A percentile compares a stretch with the other conserved stretches of the same genome.
Evolutionary conservation across 2,329 filamentous ascomycete genomes (phyloP).

Genomic region (Apiospora saccharicola): DNA sequence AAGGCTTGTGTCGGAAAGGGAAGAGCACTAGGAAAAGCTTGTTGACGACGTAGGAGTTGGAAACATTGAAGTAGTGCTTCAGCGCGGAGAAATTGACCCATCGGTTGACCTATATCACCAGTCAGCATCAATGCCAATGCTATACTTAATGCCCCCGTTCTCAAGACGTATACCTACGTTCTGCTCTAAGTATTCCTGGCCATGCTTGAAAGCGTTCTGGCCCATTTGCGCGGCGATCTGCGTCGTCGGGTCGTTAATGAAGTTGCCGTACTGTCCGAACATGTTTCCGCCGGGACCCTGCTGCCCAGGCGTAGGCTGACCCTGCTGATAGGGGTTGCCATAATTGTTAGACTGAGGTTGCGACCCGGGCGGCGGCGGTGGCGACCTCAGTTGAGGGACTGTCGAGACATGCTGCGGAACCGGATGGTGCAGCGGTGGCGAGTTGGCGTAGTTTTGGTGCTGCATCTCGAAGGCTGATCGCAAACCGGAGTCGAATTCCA

Average conservation of each 20-base stretch:
- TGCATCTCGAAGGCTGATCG: conserved; percentile 70
- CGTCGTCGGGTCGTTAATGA: conserved; percentile 94
- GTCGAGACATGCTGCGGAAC: conserved; percentile 98
- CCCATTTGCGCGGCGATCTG: conserved; percentile 96
- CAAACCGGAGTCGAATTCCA: not conserved
- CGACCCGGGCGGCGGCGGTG: conserved; percentile 77
- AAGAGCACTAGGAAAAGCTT: conserved; percentile 95
- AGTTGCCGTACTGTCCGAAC: conserved; percentile 82
- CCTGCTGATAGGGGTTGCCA: conserved; percentile 78
- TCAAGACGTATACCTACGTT: conserved; percentile 68
- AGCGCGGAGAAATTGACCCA: conserved; percentile 92
- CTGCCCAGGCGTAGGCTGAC: conserved; percentile 41
- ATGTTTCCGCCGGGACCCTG: conserved; percentile 50
- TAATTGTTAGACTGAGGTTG: conserved; percentile 73
- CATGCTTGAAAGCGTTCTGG: conserved; percentile 88
- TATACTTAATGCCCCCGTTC: not conserved
- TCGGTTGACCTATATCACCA: conserved; percentile 57
- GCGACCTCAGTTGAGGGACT: conserved; percentile 94
- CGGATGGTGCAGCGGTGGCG: conserved; percentile 93
- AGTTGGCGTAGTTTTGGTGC: conserved; percentile 83
- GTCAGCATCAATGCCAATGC: not conserved
- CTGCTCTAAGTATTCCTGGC: conserved; percentile 93
- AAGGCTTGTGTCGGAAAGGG: conserved; percentile 96
- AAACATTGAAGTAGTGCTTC: conserved; percentile 99
- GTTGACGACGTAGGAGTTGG: conserved; percentile 93